phyloP scores from a whole-genome alignment of 176 grass and related monocot genomes.

The Zizania latifolia region DNA sequence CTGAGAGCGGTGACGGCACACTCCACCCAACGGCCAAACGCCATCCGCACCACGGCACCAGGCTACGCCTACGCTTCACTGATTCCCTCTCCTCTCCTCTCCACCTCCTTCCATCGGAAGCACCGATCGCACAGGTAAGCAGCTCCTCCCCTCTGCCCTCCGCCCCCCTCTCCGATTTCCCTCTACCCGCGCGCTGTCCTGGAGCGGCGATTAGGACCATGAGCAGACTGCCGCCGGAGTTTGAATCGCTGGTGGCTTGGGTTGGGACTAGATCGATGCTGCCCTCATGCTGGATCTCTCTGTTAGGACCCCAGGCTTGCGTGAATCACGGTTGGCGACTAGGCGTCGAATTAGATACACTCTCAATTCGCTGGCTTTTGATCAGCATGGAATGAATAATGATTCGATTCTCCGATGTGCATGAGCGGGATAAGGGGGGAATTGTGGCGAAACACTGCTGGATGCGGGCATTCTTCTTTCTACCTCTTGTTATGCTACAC shows the following conservation, averaged over 20 bases:
- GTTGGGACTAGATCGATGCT: constrained; percentile 9
- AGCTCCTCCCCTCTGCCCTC: not conserved
- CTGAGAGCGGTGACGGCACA: not conserved
- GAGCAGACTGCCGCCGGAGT: not conserved
- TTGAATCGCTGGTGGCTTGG: not conserved
- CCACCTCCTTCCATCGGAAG: not conserved
- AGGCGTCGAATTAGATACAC: constrained; percentile 27
- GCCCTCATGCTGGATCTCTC: constrained; percentile 4
- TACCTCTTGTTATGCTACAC: not conserved
- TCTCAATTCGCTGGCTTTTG: not conserved
- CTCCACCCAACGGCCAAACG: not conserved
- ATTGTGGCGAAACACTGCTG: not conserved
- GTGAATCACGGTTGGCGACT: not conserved
- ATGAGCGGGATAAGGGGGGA: not conserved
- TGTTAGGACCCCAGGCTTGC: not conserved
- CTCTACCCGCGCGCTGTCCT: not conserved
- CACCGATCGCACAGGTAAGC: constrained; percentile 29
- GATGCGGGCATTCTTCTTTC: not conserved
- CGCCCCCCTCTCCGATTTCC: not conserved
- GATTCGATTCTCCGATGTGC: constrained; percentile 14
- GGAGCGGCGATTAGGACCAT: not conserved
- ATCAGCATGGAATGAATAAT: too few relatives aligned
- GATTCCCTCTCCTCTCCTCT: not conserved
- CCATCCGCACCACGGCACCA: constrained; percentile 9
- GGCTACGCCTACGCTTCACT: too few relatives aligned